These are phyloP conservation scores for Moesziomyces sp. DNA, from an alignment of 1,284 basidiomycete genomes.

Conservation along the genomic window DNA sequence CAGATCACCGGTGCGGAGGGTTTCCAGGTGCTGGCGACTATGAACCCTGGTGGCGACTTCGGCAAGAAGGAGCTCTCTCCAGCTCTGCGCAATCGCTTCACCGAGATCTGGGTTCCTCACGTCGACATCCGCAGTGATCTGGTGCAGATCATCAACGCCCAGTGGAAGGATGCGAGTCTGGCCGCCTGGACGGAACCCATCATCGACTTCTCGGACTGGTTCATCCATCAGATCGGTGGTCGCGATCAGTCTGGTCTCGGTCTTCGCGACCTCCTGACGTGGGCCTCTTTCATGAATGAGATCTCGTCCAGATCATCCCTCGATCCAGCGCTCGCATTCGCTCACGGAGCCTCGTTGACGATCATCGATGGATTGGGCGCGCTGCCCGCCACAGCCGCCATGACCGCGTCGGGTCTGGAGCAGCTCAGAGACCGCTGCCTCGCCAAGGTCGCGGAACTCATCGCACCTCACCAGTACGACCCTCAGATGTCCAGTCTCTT, in stretches of 20 bases:
- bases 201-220: constrained; percentile 85
- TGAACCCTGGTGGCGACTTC: constrained; percentile 99
- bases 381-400: constrained; percentile 61
- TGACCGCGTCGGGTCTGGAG: constrained; percentile 72
- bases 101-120: constrained; percentile 97
- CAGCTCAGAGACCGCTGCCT: constrained; percentile 75
- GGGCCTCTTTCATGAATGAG: constrained; percentile 87
- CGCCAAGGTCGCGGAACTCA: constrained; percentile 68
- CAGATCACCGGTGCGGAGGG: constrained; percentile 51
- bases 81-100: constrained; percentile 96
- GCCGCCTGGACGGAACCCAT: constrained; percentile 75
- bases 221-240: constrained; percentile 77
- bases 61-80: constrained; percentile 99
- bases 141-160: constrained; percentile 79
- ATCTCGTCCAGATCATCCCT: constrained; percentile 68
- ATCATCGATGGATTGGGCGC: constrained; percentile 69
- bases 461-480: constrained; percentile 40
- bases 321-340: constrained; percentile 60
- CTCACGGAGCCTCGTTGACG: constrained; percentile 69
- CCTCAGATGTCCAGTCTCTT: constrained; percentile 69
- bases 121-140: constrained; percentile 82
- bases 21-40: constrained; percentile 95
- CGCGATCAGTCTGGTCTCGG: constrained; percentile 70
- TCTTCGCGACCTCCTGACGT: constrained; percentile 90
- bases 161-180: constrained; percentile 76